Evolutionary conservation across 768 basidiomycete species (phyloP), one percentile per base, ranked within the genome.

Genomic region (Clitopilus hobsonii): DNA sequence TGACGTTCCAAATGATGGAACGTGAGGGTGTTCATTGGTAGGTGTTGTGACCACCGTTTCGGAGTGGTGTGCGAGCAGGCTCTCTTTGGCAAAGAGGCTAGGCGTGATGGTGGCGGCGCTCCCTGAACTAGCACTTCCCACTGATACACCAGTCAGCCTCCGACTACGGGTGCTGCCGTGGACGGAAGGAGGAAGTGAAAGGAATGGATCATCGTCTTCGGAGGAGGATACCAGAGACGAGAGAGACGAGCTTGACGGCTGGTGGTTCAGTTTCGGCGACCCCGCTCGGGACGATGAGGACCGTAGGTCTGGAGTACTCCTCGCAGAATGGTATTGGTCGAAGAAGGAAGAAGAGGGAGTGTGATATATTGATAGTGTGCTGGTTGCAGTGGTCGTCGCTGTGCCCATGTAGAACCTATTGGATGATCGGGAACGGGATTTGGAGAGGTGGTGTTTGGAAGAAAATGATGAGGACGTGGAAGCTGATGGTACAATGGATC

Each of bases 331-430:
- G 57, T 74, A 88, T 2, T 65, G 60, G 63, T 89, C 85, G 59
- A 82, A 86, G 38, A 89, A 58, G n/a, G 88, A 90, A 0, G 90
- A 91, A 0, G 85, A 82, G 6, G 91, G 89, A 0, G 91, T 92
- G 67, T 90, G 86, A 67, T 86, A 92, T 38, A 84, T 74, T 0
- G 86, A 83, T 2, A 82, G 64, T 1, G 77, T 77, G n/a, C 41
- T 45, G 0, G 86, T 84, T 51, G 77, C 78, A 5, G 80, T 77
- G 20, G 84, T 84, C 30, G 79, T 75, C 57, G 84, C 67, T 1
- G 86, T 87, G 27, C 81, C 79, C 18, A 72, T 65, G 55, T 71
- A 69, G 63, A 75, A 70, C 25, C 67, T 63, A 8, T 78, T 73
- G 55, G 76, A 72, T 26, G 74, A 74, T 52, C 73, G 75, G 6